phyloP scores from a whole-genome alignment of 2,329 filamentous ascomycete species.

The Scolecobasidium constrictum region DNA sequence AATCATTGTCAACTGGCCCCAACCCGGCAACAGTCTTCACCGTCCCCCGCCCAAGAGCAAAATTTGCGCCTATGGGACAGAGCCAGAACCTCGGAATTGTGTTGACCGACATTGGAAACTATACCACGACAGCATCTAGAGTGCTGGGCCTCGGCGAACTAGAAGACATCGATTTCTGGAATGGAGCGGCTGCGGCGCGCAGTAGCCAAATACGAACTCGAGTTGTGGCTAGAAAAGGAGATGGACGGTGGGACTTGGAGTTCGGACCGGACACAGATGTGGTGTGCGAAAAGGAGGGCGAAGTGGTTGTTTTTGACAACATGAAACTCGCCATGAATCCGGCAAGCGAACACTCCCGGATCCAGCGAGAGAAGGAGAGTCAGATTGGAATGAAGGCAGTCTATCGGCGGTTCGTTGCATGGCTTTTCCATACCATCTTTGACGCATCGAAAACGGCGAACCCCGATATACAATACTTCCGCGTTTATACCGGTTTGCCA shows the following conservation, averaged over 20 bases:
- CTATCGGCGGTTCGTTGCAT: conserved; percentile 2
- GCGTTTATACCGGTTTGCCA: conserved; percentile 2
- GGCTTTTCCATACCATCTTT: neutral
- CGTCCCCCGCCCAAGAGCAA: conserved; percentile 11
- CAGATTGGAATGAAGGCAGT: neutral
- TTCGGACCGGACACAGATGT: conserved; percentile 3
- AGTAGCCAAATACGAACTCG: conserved; percentile 5
- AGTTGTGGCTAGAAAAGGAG: conserved; percentile 5
- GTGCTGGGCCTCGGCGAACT: conserved; percentile 14
- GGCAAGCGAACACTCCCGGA: conserved; percentile 2
- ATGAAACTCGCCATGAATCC: conserved; percentile 8
- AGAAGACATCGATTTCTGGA: conserved; percentile 8
- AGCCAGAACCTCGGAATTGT: conserved; percentile 11
- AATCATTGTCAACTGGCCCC: conserved; percentile 10
- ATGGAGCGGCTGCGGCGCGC: conserved; percentile 5
- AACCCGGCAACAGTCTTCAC: conserved; percentile 11
- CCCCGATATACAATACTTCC: conserved; percentile 1
- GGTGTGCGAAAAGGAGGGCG: conserved; percentile 4
- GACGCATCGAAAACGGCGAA: conserved; percentile 5
- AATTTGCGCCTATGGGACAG: conserved; percentile 4
- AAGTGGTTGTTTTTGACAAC: conserved; percentile 6
- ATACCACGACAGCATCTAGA: conserved; percentile 9
- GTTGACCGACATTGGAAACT: conserved; percentile 9
- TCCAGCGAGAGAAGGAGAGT: conserved; percentile 4
- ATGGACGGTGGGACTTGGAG: conserved; percentile 4